Evolutionary conservation across 768 basidiomycete species (phyloP).

Genomic region (Exidia glandulosa): DNA sequence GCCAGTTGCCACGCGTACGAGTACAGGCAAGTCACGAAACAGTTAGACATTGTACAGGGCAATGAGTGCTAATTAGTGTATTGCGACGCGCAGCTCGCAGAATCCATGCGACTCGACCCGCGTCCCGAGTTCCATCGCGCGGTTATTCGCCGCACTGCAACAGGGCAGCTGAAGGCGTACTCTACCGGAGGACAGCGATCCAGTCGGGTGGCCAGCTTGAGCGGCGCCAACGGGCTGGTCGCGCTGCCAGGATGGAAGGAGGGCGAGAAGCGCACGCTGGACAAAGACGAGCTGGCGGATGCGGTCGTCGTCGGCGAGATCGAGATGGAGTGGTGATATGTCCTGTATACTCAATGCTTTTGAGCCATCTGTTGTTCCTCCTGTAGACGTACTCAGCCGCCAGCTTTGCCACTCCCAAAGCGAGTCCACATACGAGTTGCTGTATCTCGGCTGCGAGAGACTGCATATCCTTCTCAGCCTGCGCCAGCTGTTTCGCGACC

Average conservation of each 20-base stretch:
- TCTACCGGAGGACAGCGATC: constrained; percentile 86
- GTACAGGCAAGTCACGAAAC: constrained; percentile 62
- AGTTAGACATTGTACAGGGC: neutral
- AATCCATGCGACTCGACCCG: constrained; percentile 54
- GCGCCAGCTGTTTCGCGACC: constrained; percentile 54
- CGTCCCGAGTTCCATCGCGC: constrained; percentile 81
- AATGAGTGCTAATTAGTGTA: neutral
- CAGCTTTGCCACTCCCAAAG: neutral
- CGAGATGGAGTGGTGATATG: constrained; percentile 12
- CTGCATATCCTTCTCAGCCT: constrained; percentile 51
- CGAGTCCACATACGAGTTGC: constrained; percentile 31
- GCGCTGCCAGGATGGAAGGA: constrained; percentile 42
- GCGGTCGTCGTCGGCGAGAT: constrained; percentile 65
- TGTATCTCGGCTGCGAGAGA: constrained; percentile 53
- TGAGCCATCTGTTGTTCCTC: neutral
- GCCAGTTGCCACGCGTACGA: constrained; percentile 47
- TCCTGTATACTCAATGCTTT: neutral
- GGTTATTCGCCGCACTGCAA: constrained; percentile 31
- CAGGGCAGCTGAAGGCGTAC: constrained; percentile 45
- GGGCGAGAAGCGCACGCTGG: constrained; percentile 25
- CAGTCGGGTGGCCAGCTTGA: constrained; percentile 68
- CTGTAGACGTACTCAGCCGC: neutral
- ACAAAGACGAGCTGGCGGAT: constrained; percentile 43
- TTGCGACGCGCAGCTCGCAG: constrained; percentile 9
- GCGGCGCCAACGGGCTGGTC: constrained; percentile 70